Percentiles rank a stretch among this genome's conserved stretches.
Evolutionary conservation across 2,329 filamentous ascomycete species (phyloP).

Genomic region (Pseudogymnoascus sp.): DNA sequence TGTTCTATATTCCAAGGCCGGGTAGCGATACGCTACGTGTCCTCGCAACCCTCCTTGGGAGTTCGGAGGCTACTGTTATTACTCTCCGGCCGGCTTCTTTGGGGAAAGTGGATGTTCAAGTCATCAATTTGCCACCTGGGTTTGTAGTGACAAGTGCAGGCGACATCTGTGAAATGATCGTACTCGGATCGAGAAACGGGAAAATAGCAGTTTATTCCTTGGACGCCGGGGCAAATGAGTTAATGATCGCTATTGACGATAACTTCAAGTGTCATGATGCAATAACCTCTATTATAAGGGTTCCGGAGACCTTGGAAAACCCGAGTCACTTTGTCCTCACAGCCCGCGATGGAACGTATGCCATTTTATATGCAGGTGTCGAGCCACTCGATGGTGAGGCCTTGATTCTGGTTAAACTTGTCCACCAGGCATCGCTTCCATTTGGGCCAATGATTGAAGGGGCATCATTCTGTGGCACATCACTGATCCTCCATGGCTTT

Average conservation of each 20-base stretch:
- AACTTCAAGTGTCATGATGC: slow-evolving; percentile 9
- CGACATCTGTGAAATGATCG: slow-evolving; percentile 29
- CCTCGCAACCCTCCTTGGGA: slow-evolving; percentile 28
- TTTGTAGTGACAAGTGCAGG: slow-evolving; percentile 45
- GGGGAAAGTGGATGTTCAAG: neutral
- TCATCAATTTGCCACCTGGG: slow-evolving; percentile 29
- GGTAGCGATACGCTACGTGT: slow-evolving; percentile 12
- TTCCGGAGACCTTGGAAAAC: slow-evolving; percentile 14
- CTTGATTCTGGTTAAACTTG: slow-evolving; percentile 33
- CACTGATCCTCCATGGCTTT: slow-evolving; percentile 74
- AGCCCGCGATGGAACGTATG: slow-evolving; percentile 67
- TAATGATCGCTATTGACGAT: slow-evolving; percentile 4
- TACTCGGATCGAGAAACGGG: slow-evolving; percentile 49
- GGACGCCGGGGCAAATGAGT: slow-evolving; percentile 10
- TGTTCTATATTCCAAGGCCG: slow-evolving; percentile 23
- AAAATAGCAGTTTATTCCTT: slow-evolving; percentile 40
- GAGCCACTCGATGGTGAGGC: neutral
- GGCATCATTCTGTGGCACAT: slow-evolving; percentile 47
- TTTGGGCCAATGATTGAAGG: slow-evolving; percentile 72
- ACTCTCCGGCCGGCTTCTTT: slow-evolving; percentile 12
- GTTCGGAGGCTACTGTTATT: slow-evolving; percentile 27
- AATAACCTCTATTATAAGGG: slow-evolving; percentile 22
- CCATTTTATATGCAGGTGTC: slow-evolving; percentile 42
- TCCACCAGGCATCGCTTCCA: slow-evolving; percentile 61
- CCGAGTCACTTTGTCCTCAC: slow-evolving; percentile 55